Conservation (phyloP, 83 land plant species). For the Picea engelmannii region DNA sequence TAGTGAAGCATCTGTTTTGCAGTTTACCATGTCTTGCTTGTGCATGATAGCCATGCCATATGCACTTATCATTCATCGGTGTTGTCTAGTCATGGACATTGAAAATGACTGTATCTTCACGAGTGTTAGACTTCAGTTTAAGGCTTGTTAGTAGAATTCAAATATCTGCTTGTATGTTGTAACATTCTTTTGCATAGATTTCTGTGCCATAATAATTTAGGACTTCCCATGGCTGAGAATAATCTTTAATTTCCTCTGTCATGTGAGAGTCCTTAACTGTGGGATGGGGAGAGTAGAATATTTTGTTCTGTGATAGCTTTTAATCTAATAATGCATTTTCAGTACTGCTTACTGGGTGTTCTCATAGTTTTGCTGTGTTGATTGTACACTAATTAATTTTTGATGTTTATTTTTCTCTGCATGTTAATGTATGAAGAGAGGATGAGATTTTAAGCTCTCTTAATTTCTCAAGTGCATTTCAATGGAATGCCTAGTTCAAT, state of each 20-base stretch:
- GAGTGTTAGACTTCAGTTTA: too few species aligned
- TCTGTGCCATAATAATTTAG: not conserved
- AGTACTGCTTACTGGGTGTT: not conserved
- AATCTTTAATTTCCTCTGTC: not conserved
- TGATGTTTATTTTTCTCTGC: not conserved
- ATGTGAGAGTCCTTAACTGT: not conserved
- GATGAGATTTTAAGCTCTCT: not conserved
- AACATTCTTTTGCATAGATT: not conserved
- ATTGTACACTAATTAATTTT: not conserved
- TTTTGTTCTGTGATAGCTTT: not conserved
- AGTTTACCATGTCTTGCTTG: not conserved
- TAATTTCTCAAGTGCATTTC: not conserved
- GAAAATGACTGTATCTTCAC: not conserved
- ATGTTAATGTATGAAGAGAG: not conserved
- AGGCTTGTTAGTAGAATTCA: not conserved
- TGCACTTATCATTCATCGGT: not conserved
- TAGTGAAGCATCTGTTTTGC: not conserved
- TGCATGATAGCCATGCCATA: not conserved
- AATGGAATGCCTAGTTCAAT: not conserved
- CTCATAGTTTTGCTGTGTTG: not conserved
- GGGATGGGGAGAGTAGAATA: not conserved
- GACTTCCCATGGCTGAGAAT: not conserved
- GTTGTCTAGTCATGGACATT: not conserved
- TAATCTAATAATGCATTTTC: constrained; percentile 4
- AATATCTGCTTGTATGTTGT: not conserved